Evolutionary conservation across 495 filamentous ascomycete species (phyloP).

Genomic region (Aspergillus sparsus): DNA sequence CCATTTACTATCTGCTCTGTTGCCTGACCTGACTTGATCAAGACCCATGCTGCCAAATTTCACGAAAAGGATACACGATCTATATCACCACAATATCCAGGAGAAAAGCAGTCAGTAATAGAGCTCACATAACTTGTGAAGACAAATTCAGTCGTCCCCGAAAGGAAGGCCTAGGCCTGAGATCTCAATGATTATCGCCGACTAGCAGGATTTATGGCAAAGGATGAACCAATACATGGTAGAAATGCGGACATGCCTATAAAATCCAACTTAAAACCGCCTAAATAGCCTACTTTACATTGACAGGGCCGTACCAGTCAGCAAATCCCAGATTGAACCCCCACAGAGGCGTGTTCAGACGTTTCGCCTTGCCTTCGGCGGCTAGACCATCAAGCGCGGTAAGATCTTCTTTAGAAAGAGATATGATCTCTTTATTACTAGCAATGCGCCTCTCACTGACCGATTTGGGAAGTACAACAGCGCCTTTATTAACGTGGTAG

Average conservation of each 20-base stretch:
- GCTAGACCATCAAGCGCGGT: constrained; percentile 3
- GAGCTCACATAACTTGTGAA: too few species aligned
- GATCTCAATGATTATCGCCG: too few species aligned
- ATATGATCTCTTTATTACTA: not conserved
- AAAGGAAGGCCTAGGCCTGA: too few species aligned
- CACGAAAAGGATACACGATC: too few species aligned
- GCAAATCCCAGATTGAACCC: not conserved
- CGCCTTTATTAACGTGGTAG: constrained; percentile 9
- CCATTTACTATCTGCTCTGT: not conserved
- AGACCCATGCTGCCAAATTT: not conserved
- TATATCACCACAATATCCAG: too few species aligned
- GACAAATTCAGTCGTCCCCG: too few species aligned
- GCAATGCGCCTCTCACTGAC: not conserved
- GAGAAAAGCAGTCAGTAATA: too few species aligned
- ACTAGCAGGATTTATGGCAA: too few species aligned
- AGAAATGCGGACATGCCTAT: not conserved
- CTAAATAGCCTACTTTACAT: not conserved
- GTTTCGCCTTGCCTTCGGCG: not conserved
- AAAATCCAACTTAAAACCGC: not conserved
- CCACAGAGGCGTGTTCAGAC: not conserved
- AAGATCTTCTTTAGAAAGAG: constrained; percentile 4
- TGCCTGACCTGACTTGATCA: not conserved
- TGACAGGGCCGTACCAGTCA: not conserved
- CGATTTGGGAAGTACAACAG: constrained; percentile 3
- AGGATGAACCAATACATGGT: not conserved